Percentiles rank a stretch among this genome's conserved stretches.
These are phyloP conservation scores for Pyrenophora tritici-repentis DNA, from an alignment of 2,329 filamentous ascomycete genomes.

Conservation along the genomic window DNA sequence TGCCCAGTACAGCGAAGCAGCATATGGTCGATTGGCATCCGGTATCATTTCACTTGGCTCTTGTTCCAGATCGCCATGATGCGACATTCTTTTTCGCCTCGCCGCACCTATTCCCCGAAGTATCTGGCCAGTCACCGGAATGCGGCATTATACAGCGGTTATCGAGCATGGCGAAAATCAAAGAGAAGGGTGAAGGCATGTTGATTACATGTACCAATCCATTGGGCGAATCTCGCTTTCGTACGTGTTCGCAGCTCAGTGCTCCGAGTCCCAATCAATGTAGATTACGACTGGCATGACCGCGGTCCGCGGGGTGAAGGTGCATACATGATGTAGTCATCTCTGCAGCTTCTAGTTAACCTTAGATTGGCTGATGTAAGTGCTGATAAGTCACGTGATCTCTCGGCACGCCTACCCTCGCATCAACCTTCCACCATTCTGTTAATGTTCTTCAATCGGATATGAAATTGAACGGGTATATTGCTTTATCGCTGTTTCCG, in stretches of 20 bases:
- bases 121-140: slow-evolving; percentile 32
- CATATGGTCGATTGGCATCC: slow-evolving; percentile 12
- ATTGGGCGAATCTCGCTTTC: slow-evolving; percentile 29
- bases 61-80: slow-evolving; percentile 14
- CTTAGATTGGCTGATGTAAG: not conserved
- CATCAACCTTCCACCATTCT: too few species aligned
- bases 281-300: slow-evolving; percentile 11
- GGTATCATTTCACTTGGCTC: slow-evolving; percentile 7
- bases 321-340: slow-evolving; percentile 7
- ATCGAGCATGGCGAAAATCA: slow-evolving; percentile 31
- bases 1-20: slow-evolving; percentile 19
- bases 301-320: too few species aligned
- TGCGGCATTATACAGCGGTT: slow-evolving; percentile 35
- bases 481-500: too few species aligned
- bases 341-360: not conserved
- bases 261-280: slow-evolving; percentile 17
- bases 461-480: too few species aligned
- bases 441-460: too few species aligned
- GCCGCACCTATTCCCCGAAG: slow-evolving; percentile 20
- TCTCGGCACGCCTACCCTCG: not conserved
- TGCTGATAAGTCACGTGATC: not conserved
- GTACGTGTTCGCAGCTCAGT: slow-evolving; percentile 41
- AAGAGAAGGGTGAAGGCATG: not conserved
- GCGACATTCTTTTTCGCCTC: slow-evolving; percentile 4
- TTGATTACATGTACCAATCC: not conserved